Base-by-base conservation (phyloP, 140 eudicot genomes). In the Stevia rebaudiana region DNA sequence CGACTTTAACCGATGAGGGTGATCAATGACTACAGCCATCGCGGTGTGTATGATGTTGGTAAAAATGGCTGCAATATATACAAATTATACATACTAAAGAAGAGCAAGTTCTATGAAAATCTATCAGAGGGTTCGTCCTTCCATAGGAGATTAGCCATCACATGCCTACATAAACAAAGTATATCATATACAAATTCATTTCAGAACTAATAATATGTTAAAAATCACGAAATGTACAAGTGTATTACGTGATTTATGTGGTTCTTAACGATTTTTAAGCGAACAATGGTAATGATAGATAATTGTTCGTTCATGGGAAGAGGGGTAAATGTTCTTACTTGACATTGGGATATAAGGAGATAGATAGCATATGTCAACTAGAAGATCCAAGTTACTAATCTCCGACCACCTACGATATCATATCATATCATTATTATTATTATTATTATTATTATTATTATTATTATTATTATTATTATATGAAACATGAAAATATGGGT, bases 11-110 rank as follows among this genome's bases (percentile, higher is more conserved):
- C 74, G 25, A 74, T 83, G 86, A 80, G 76, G 77, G 68, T 78
- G 94, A 74, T 83, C 83, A 74, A 88, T 70, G 70, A 82, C 99
- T 75, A 94, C 97, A 70, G 95, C 97, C 99, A 94, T 94, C 66
- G 77, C 79, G 83, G 67, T 71, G 69, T 63, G 66, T 76, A 47
- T 65, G 59, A 76, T 76, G 73, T 70, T 65, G 65, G 65, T 68
- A 69, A 79, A 69, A 81, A 80, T 43, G 76, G 74, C 83, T 65
- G 77, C 69, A 69, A 80, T 72, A 69, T 94, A 28, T 28, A 28
- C 33, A 1, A 28, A 28, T n/a, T n/a, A 82, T 82, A 79, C 87
- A 75, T 53, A n/a, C 60, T 23, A 23, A 55, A 81, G 58, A 65
- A 65, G 79, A 69, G 76, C 67, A 52, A 76, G 73, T 75, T 53